Evolutionary conservation across 2,329 filamentous ascomycete species (phyloP).

Genomic region (Westerdykella aurantiaca): DNA sequence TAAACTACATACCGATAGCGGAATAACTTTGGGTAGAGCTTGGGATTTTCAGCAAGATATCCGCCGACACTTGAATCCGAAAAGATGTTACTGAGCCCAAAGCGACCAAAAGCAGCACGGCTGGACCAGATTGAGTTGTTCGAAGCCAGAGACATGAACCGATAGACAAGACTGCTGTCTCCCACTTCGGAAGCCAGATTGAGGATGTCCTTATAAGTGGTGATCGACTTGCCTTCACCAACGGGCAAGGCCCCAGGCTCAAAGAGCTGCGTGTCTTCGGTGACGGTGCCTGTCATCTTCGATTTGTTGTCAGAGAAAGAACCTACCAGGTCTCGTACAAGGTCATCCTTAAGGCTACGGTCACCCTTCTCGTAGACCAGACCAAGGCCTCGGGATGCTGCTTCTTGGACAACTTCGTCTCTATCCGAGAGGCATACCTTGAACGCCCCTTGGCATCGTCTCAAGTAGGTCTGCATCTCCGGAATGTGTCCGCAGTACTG

Average conservation of each 20-base stretch:
- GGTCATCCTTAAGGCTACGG: constrained; percentile 67
- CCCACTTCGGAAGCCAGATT: constrained; percentile 93
- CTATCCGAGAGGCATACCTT: constrained; percentile 79
- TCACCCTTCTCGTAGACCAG: constrained; percentile 92
- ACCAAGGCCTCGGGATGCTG: constrained; percentile 83
- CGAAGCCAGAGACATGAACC: constrained; percentile 94
- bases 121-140: constrained; percentile 97
- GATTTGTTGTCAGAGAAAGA: constrained; percentile 74
- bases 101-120: constrained; percentile 90
- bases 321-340: constrained; percentile 81
- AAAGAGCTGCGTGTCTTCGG: constrained; percentile 86
- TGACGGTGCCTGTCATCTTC: constrained; percentile 68
- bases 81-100: constrained; percentile 86
- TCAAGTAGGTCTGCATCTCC: constrained; percentile 66
- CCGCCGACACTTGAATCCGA: constrained; percentile 69
- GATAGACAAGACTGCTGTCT: constrained; percentile 92
- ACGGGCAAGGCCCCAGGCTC: constrained; percentile 86
- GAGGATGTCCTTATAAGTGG: constrained; percentile 96
- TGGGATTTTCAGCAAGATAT: constrained; percentile 74
- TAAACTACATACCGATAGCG: constrained; percentile 58
- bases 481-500: constrained; percentile 80
- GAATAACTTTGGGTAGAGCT: constrained; percentile 91
- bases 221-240: constrained; percentile 75
- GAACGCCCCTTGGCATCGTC: constrained; percentile 79
- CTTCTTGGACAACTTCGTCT: constrained; percentile 93